Percentiles rank a stretch among this genome's conserved stretches.
Evolutionary conservation across 352 stramenopile species (phyloP).

Genomic region (Phytophthora tentaculata): DNA sequence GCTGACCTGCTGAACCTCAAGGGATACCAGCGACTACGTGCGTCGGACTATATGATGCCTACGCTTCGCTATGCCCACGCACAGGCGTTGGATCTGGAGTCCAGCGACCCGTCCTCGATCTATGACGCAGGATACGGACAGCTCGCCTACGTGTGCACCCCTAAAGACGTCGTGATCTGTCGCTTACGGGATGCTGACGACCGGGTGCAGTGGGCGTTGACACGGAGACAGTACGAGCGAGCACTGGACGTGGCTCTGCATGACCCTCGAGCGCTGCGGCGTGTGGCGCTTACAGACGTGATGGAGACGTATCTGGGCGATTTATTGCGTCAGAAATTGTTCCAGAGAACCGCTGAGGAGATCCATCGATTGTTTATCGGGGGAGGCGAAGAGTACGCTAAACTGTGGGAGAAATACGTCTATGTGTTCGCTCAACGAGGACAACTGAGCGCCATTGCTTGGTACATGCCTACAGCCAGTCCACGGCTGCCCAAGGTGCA

Average conservation of each 20-base stretch:
- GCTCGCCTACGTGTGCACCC: constrained; percentile 81
- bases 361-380: constrained; percentile 73
- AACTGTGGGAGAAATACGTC: constrained; percentile 88
- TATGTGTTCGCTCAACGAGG: constrained; percentile 86
- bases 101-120: constrained; percentile 44
- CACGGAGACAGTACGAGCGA: constrained; percentile 62
- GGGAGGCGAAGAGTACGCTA: constrained; percentile 59
- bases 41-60: constrained; percentile 84
- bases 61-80: constrained; percentile 65
- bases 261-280: constrained; percentile 60
- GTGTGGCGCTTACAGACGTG: constrained; percentile 65
- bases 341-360: constrained; percentile 73
- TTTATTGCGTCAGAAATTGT: constrained; percentile 76
- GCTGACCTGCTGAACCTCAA: constrained; percentile 79
- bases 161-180: constrained; percentile 88
- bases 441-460: constrained; percentile 73
- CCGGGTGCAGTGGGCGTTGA: constrained; percentile 73
- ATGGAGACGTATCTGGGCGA: constrained; percentile 82
- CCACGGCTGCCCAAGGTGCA: constrained; percentile 71
- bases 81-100: constrained; percentile 27
- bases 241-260: constrained; percentile 70
- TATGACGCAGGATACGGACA: constrained; percentile 75
- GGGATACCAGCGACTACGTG: constrained; percentile 75
- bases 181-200: constrained; percentile 81
- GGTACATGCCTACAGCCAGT: constrained; percentile 74